These are phyloP conservation scores for Cornus suecica DNA, from an alignment of 148 eudicot genomes.

Conservation along the genomic window DNA sequence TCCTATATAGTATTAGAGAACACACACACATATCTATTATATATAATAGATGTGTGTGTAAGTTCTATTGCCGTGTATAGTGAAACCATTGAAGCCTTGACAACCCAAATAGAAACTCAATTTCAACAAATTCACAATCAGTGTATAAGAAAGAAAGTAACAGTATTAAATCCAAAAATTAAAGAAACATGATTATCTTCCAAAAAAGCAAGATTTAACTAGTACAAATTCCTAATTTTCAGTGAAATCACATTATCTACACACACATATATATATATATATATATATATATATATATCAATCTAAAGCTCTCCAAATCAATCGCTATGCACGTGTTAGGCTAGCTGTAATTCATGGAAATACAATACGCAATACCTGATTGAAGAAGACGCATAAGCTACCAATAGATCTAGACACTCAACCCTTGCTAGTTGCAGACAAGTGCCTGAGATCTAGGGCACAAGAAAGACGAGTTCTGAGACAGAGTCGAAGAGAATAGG, in stretches of 20 bases:
- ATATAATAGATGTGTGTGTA: too few species aligned
- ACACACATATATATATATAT: neutral
- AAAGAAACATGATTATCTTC: too few species aligned
- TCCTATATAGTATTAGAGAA: neutral
- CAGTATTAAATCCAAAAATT: neutral
- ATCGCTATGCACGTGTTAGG: neutral
- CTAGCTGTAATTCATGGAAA: neutral
- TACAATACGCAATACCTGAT: conserved; percentile 10
- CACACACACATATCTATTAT: too few species aligned
- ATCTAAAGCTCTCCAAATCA: neutral
- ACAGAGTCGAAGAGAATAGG: neutral
- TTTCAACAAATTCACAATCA: neutral
- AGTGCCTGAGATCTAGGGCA: conserved; percentile 21
- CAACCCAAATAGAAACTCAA: neutral
- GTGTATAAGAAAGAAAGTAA: neutral
- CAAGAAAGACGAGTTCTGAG: neutral
- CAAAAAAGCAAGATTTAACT: neutral
- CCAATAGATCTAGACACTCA: neutral
- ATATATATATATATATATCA: neutral
- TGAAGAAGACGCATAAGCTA: conserved; percentile 1
- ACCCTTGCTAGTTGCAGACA: neutral
- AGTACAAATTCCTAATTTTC: neutral
- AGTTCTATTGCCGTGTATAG: neutral
- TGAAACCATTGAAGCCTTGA: neutral
- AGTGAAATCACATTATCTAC: neutral